phyloP scores from a whole-genome alignment of 2,329 filamentous ascomycete species.

The Lanzia echinophila region DNA sequence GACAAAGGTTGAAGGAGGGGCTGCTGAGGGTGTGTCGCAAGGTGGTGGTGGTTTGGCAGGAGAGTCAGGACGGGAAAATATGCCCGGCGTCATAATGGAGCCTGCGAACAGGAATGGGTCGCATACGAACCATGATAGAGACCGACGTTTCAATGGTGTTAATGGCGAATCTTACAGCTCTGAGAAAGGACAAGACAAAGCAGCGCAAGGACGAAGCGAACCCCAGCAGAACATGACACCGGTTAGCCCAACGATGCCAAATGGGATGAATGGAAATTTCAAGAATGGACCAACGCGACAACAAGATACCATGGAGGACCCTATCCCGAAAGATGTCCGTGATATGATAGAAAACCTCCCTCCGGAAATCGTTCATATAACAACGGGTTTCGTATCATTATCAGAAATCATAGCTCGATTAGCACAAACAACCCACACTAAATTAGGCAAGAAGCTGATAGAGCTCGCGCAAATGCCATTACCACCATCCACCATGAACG shows the following conservation, averaged over 20 bases:
- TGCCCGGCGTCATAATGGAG: constrained; percentile 52
- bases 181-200: constrained; percentile 33
- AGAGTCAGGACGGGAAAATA: constrained; percentile 29
- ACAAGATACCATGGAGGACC: constrained; percentile 13
- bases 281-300: constrained; percentile 15
- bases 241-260: constrained; percentile 23
- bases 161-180: constrained; percentile 34
- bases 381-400: constrained; percentile 68
- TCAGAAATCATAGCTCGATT: constrained; percentile 69
- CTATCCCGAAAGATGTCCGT: constrained; percentile 23
- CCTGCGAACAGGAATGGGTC: constrained; percentile 46
- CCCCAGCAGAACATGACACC: constrained; percentile 26
- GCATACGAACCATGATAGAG: constrained; percentile 51
- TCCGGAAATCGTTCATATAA: constrained; percentile 63
- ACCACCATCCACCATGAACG: constrained; percentile 46
- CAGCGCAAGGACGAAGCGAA: constrained; percentile 21
- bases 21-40: constrained; percentile 22
- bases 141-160: constrained; percentile 38
- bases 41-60: constrained; percentile 23
- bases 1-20: constrained; percentile 23
- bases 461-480: constrained; percentile 64
- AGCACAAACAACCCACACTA: constrained; percentile 76
- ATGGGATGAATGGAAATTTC: constrained; percentile 24
- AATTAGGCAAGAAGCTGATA: constrained; percentile 62
- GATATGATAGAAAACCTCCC: constrained; percentile 51